Evolutionary conservation across 805 yeast genomes (phyloP).

Genomic region (Scheffersomyces lignosus): DNA sequence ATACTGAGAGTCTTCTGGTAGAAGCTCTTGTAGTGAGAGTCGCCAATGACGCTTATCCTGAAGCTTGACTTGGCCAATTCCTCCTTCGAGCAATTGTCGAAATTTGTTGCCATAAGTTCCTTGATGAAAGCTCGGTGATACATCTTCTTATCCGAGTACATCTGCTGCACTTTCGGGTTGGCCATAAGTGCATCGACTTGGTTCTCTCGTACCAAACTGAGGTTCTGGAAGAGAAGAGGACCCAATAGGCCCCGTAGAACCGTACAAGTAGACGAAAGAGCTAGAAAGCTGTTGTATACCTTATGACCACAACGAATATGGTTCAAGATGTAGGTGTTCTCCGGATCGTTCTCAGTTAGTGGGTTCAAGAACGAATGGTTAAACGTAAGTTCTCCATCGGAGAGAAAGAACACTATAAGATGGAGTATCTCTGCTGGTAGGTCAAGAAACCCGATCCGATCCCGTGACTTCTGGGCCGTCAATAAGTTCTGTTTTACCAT

Average conservation of each 20-base stretch:
- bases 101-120: slow-evolving; percentile 16
- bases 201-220: slow-evolving; percentile 27
- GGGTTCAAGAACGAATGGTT: background rate
- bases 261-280: slow-evolving; percentile 24
- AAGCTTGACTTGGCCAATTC: slow-evolving; percentile 21
- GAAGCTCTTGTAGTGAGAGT: slow-evolving; percentile 11
- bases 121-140: slow-evolving; percentile 18
- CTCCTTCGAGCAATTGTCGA: slow-evolving; percentile 14
- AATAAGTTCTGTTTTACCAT: no score
- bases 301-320: background rate
- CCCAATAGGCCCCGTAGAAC: slow-evolving; percentile 20
- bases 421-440: slow-evolving; percentile 20
- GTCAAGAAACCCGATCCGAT: slow-evolving; percentile 4
- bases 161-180: slow-evolving; percentile 18
- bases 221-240: slow-evolving; percentile 15
- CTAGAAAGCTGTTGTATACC: slow-evolving; percentile 10
- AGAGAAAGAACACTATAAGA: slow-evolving; percentile 12
- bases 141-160: slow-evolving; percentile 17
- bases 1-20: slow-evolving; percentile 16
- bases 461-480: no score
- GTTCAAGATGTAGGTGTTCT: slow-evolving; percentile 1
- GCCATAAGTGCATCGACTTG: slow-evolving; percentile 27
- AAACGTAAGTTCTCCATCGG: slow-evolving; percentile 7
- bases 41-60: slow-evolving; percentile 11
- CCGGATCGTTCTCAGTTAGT: background rate